Evolutionary conservation across 352 stramenopile species (phyloP), one percentile per base, ranked within the genome.

Genomic region (Phytopythium kandeliae): DNA sequence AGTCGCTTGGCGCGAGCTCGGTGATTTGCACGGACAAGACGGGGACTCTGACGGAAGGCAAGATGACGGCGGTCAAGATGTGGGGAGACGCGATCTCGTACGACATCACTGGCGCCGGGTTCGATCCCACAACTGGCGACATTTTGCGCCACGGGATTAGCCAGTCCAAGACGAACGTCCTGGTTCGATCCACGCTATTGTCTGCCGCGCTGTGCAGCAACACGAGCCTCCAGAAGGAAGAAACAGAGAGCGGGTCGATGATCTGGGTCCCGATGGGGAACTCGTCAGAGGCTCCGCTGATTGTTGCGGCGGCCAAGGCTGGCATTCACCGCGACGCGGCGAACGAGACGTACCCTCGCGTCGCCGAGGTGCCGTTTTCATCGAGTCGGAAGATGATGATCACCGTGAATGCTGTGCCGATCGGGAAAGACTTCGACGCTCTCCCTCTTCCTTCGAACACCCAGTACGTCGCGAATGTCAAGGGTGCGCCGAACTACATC

Each of bases 11-110:
- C 42, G 86, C 92, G n/a, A 95, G 86, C 24, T 95, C 88, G 3
- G 87, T 98, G 2, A 92, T 96, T 46, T 98, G 76, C 38, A 88
- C 77, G 2, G 93, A 98, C 71, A 98, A 98, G 67, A 98, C 93
- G 0, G 93, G 93, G 5, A 98, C 93, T 7, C 60, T 98, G 12
- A 98, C 93, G 0, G 77, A 87, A 52, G 77, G 78, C 33, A 86
- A 91, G 55, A 91, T 91, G 79, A 85, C 72, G 16, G 79, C 72
- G 8, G 70, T 89, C 51, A 86, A 86, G 56, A 78, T 91, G 63
- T 91, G 76, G 74, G 74, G 72, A 24, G 71, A 86, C 52, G 67
- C 57, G 1, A 37, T 82, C 16, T 48, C 70, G 48, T 85, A 81
- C 38, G 60, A 78, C 13, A 73, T 85, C 37, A 81, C 69, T 3